Conservation (phyloP, 306 rosid species). For the Acacia confusa region DNA sequence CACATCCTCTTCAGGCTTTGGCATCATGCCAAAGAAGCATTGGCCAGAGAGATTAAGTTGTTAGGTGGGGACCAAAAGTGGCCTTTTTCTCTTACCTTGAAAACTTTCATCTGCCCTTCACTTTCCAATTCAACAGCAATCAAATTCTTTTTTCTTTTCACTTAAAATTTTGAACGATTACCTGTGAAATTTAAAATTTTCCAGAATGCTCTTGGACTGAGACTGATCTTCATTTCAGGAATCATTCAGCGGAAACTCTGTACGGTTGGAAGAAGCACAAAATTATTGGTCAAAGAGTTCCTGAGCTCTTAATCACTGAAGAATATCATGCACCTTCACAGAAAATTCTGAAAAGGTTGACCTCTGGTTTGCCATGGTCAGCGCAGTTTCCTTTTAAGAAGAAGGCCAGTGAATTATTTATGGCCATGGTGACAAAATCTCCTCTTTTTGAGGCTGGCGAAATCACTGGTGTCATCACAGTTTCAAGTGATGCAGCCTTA, state of each 20-base stretch:
- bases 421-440: background rate
- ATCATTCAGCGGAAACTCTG: background rate
- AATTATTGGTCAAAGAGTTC: background rate
- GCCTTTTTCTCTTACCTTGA: background rate
- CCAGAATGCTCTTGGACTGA: background rate
- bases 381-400: background rate
- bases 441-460: background rate
- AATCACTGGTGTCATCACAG: background rate
- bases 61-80: background rate
- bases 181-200: background rate
- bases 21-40: background rate
- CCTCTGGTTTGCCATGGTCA: background rate
- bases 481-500: background rate
- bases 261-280: background rate
- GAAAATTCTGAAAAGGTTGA: background rate
- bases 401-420: background rate
- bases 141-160: too few relatives aligned
- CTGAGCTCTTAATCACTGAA: background rate
- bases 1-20: background rate
- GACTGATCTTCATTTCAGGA: background rate
- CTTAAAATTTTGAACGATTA: background rate
- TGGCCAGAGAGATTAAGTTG: background rate
- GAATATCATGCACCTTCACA: background rate
- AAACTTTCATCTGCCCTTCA: background rate
- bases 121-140: background rate